These are phyloP conservation scores for Diospyros kaki DNA, from an alignment of 148 eudicot genomes.

Conservation along the genomic window DNA sequence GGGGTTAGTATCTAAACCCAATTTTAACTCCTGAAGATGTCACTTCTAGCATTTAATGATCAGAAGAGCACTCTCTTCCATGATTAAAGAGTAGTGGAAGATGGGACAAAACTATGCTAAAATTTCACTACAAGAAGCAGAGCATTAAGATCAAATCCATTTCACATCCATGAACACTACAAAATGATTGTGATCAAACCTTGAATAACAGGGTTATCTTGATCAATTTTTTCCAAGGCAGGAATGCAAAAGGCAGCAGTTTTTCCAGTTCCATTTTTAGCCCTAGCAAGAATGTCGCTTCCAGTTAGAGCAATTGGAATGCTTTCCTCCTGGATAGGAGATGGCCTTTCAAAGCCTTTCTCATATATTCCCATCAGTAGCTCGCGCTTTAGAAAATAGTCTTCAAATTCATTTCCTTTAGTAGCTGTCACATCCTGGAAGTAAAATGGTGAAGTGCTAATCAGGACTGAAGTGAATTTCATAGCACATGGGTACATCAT, in stretches of 20 bases:
- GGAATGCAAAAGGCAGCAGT: conserved; percentile 93
- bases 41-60: neutral
- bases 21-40: conserved; percentile 2
- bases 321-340: conserved; percentile 92
- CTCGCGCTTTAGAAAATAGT: conserved; percentile 82
- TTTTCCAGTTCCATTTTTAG: conserved; percentile 90
- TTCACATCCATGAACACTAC: neutral
- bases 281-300: conserved; percentile 86
- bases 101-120: neutral
- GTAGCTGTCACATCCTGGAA: conserved; percentile 86
- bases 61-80: neutral
- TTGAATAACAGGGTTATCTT: conserved; percentile 79
- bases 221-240: conserved; percentile 78
- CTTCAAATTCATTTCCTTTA: conserved; percentile 92
- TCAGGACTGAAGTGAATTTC: conserved; percentile 1
- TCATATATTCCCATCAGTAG: conserved; percentile 89
- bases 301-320: conserved; percentile 93
- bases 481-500: neutral
- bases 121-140: conserved; percentile 6
- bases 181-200: conserved; percentile 31
- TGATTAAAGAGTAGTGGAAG: neutral
- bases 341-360: conserved; percentile 82
- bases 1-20: neutral
- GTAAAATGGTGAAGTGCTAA: conserved; percentile 10
- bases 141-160: neutral